Evolutionary conservation across 371 early-diverging fungal species (phyloP), one percentile per base, ranked within the genome.

Genomic region (Chytridium lagenaria): DNA sequence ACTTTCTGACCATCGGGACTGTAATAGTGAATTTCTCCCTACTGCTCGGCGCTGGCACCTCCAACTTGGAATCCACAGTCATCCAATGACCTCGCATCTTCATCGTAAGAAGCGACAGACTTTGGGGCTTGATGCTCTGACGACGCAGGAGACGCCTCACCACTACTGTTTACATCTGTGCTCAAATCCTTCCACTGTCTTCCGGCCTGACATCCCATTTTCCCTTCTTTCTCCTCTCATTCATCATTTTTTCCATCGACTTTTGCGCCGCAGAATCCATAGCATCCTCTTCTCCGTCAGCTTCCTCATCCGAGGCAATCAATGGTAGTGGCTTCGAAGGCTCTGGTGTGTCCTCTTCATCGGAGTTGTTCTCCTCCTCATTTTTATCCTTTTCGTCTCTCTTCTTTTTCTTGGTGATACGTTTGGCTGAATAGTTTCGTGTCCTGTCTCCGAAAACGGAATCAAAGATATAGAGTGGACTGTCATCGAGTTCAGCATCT

Each of bases 381-480:
- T 28, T 34, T 10, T 37, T 61, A 16, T 61, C 36, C 34, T 31
- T 33, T 26, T 38, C 66, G 19, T 44, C 37, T 12, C 36, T 61
- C 19, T 71, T 19, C 51, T 67, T 73, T 26, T 28, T 64, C 38
- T 55, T 72, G 23, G 39, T 28, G 30, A 73, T 75, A n/a, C 59
- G 50, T 38, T 70, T 70, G 64, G 72, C 75, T 16, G 81, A 76
- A 49, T 77, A 59, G 73, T 77, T 68, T 22, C 71, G 44, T 5
- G 50, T 75, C 74, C 84, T 72, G 75, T 85, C 77, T 79, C 87
- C 77, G 88, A 92, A 77, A 79, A 85, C 71, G 65, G 87, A 86
- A 70, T 94, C 94, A 74, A 94, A 94, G 37, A 93, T 92, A 65
- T 94, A 94, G 33, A 94, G 84, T 0, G 94, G 94, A 22, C 90